These are phyloP conservation scores for Penstemon newberryi DNA, from an alignment of 257 asterid species.

Conservation along the genomic window DNA sequence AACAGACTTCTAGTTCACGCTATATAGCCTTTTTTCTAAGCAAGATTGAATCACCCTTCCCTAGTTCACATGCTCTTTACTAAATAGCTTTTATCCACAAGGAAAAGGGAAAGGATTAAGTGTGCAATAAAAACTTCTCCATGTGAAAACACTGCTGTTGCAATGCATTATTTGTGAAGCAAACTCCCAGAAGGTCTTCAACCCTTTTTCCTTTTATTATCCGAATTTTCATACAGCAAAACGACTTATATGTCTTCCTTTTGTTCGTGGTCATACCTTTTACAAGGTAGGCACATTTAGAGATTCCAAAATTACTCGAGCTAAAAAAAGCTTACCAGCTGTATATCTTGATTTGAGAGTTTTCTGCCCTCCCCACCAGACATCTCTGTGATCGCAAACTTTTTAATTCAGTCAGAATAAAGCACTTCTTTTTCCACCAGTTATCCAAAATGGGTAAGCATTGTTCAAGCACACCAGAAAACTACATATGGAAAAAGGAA, in stretches of 20 bases:
- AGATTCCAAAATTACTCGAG: not conserved
- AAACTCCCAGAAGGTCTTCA: not conserved
- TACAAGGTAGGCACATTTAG: not conserved
- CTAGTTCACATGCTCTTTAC: not conserved
- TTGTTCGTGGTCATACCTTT: not conserved
- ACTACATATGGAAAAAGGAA: not conserved
- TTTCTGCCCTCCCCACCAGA: slow-evolving; percentile 41
- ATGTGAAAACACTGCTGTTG: too few species aligned
- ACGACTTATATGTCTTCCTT: not conserved
- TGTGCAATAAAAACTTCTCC: too few species aligned
- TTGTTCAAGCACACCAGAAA: not conserved
- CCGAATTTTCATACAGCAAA: not conserved
- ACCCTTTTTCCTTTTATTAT: not conserved
- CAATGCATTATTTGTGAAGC: not conserved
- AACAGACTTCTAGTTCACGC: not conserved
- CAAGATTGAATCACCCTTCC: too few species aligned
- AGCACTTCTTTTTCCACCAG: slow-evolving; percentile 8
- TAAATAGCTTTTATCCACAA: not conserved
- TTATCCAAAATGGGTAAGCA: slow-evolving; percentile 15
- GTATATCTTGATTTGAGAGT: slow-evolving; percentile 34
- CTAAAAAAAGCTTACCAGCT: slow-evolving; percentile 34
- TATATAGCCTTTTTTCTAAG: too few species aligned
- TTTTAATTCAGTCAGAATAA: not conserved
- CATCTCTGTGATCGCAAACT: slow-evolving; percentile 32
- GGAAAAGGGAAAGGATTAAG: too few species aligned